Evolutionary conservation across 495 filamentous ascomycete species (phyloP), one percentile per base, ranked within the genome.

Genomic region (Penicillium goetzii): DNA sequence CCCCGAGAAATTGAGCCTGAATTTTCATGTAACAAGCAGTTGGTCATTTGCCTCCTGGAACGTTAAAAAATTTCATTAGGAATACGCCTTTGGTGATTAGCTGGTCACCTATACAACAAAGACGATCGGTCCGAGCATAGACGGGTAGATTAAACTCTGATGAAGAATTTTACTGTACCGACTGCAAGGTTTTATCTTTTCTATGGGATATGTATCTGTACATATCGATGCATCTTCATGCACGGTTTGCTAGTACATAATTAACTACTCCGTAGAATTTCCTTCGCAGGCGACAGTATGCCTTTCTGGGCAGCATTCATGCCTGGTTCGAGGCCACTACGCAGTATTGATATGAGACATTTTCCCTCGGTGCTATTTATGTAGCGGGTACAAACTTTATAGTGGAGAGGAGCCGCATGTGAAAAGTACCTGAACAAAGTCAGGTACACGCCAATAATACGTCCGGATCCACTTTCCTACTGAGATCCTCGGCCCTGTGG

Each of bases 361-460:
- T 72, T 72, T 68, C 41, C 30, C 25, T 26, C 25, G 53, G 28
- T 56, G 33, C 49, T 60, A 55, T 53, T 58, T 56, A 65, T 60
- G 43, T 71, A 51, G 47, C 54, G n/a, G 61, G 63, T 73, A 73
- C 71, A 55, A 61, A 30, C 28, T 58, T 67, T 41, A 63, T 19
- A 36, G 62, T 73, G 66, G 62, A 47, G 25, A 51, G 60, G 21
- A 64, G 57, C 61, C 57, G 68, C 68, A 69, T 73, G 57, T 58
- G 53, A 60, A 34, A 71, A 60, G 71, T 73, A 71, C 64, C 63
- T 36, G 43, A 25, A 64, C 60, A 62, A 57, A 38, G 52, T 33
- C 61, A 66, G 70, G 64, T 41, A 64, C 61, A 21, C 40, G 25
- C 59, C 66, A 58, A 70, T 65, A 58, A 51, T 41, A 45, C 30